Evolutionary conservation across 2,329 filamentous ascomycete species (phyloP), one percentile per base, ranked within the genome.

Genomic region (Trichoderma endophyticum): DNA sequence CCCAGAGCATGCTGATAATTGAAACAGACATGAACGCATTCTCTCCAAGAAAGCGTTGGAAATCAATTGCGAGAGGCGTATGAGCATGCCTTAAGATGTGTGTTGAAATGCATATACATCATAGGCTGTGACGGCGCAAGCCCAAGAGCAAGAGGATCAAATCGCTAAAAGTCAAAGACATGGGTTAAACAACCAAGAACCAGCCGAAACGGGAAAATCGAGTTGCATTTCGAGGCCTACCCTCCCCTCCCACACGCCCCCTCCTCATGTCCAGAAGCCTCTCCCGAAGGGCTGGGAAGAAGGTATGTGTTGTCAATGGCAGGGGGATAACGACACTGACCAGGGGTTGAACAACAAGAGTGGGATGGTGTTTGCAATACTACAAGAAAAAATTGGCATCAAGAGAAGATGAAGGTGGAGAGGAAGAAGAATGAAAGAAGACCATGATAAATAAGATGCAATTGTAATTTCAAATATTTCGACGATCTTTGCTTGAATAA

Each of bases 231-330:
- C 28, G 26, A 61, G 21, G 36, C n/a, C 39, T 48, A 43, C 39
- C 28, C 34, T 48, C 36, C 32, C 36, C 56, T 54, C 66, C 66
- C 30, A 26, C 66, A 70, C 66, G 57, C 66, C 66, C 66, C 66
- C 69, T 64, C 66, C 57, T 70, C 66, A 15, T 28, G 26, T 65
- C 34, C 48, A 60, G 60, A 43, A 64, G 66, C 60, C 69, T 71
- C 67, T 72, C 66, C 71, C 71, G 71, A 71, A 71, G 51, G 71
- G 61, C 36, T 71, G 71, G 71, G 60, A 72, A 65, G 56, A 32
- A 59, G 63, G 66, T 71, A 60, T 59, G 66, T 65, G 71, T 71
- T 70, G 65, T 66, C 66, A 70, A 69, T 69, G 28, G 70, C 28
- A 48, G 56, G 64, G 64, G 56, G 64, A 59, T 24, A 15, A 56